Percentiles rank a stretch among this genome's conserved stretches.
Evolutionary conservation across 257 asterid species (phyloP).

Genomic region (Haberlea rhodopensis): DNA sequence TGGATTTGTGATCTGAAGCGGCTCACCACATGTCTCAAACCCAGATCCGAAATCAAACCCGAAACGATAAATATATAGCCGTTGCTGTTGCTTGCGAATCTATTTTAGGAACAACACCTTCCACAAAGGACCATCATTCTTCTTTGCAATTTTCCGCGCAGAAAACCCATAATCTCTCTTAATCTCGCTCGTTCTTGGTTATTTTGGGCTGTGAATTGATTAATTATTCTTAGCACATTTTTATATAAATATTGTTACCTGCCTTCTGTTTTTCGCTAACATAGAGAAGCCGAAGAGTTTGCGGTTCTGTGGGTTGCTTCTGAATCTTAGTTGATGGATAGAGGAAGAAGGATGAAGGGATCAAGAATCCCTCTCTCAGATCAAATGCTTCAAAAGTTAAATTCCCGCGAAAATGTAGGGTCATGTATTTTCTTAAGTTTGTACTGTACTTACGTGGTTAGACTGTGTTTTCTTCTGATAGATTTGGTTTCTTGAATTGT

Average conservation of each 20-base stretch:
- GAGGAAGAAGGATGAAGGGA: background rate
- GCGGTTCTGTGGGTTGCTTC: background rate
- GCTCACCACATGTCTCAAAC: no score
- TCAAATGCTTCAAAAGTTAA: conserved; percentile 15
- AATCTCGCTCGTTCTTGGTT: background rate
- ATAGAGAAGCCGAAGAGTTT: no score
- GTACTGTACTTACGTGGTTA: background rate
- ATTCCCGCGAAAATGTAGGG: conserved; percentile 27
- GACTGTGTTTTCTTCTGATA: background rate
- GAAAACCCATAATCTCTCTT: background rate
- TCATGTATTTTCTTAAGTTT: background rate
- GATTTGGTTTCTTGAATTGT: conserved; percentile 4
- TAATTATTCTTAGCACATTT: background rate
- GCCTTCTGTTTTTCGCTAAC: background rate
- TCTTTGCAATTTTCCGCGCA: background rate
- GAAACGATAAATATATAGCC: no score
- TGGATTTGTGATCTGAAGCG: no score
- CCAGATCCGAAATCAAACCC: no score
- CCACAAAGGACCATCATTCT: background rate
- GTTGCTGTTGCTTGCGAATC: no score
- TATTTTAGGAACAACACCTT: no score
- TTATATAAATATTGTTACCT: background rate
- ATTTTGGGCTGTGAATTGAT: background rate
- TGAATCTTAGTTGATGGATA: background rate
- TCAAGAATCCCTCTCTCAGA: background rate